Percentiles rank a stretch among this genome's conserved stretches.
These are phyloP conservation scores for Oryza punctata DNA, from an alignment of 176 grass and related monocot genomes.

Conservation along the genomic window DNA sequence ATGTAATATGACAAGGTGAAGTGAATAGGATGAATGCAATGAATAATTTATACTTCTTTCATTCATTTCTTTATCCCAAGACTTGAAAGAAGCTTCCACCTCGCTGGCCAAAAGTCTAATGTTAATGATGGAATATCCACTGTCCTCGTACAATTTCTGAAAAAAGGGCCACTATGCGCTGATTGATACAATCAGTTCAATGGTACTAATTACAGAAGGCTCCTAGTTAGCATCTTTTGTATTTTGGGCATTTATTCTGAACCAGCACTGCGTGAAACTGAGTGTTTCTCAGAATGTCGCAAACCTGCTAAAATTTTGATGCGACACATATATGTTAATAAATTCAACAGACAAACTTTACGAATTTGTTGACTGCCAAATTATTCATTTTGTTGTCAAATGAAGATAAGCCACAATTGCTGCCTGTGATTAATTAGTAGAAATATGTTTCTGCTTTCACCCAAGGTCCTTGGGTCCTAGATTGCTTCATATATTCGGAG, in stretches of 20 bases:
- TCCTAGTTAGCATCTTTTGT: constrained; percentile 4
- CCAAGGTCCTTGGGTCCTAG: background rate
- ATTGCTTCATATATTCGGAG: background rate
- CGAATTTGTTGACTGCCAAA: background rate
- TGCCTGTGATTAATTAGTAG: background rate
- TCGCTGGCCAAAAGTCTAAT: background rate
- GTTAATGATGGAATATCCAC: background rate
- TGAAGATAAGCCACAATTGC: background rate
- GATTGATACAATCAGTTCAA: background rate
- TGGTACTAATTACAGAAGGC: background rate
- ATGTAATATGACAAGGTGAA: background rate
- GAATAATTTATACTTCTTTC: background rate
- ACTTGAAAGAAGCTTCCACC: constrained; percentile 14
- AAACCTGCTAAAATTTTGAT: background rate
- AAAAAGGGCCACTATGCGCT: background rate
- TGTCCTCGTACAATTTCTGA: background rate
- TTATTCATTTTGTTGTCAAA: background rate
- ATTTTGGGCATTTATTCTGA: constrained; percentile 31
- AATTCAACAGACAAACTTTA: background rate
- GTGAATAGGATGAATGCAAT: background rate
- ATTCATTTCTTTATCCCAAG: constrained; percentile 1
- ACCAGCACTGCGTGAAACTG: constrained; percentile 5
- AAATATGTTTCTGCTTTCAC: constrained; percentile 5
- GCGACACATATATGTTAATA: background rate
- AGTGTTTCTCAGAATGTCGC: background rate